Evolutionary conservation across 805 yeast genomes (phyloP), one percentile per base, ranked within the genome.

Genomic region (Candida verbasci): DNA sequence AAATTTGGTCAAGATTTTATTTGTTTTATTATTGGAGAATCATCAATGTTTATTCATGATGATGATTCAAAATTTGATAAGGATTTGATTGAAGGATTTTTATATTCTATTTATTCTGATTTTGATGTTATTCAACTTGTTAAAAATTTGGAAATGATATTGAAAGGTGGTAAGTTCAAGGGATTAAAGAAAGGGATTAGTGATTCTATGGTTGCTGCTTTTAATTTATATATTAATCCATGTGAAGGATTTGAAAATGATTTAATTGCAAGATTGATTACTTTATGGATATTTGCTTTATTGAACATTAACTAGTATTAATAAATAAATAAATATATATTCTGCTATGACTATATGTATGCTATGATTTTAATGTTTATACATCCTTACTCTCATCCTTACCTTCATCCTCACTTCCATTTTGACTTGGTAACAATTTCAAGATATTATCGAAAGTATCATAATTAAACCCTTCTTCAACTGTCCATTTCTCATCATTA

Each of bases 391-490:
- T n/a, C n/a, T n/a, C n/a, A n/a, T n/a, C n/a, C n/a, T n/a, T n/a
- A n/a, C n/a, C n/a, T n/a, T n/a, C n/a, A n/a, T n/a, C n/a, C n/a
- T n/a, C n/a, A n/a, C n/a, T n/a, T n/a, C n/a, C n/a, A n/a, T n/a
- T n/a, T n/a, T n/a, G n/a, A n/a, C n/a, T n/a, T n/a, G 29, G 29
- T 17, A 24, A 14, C 9, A 25, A 33, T 18, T 24, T 33, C 12
- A 33, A 23, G 11, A 33, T 33, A 16, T 17, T 24, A 4, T 35
- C 33, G 18, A 35, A 29, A 18, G 21, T 24, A 22, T 41, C 42
- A 38, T 47, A 53, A n/a, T 12, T 10, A 11, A 22, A 35, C 2
- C 78, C 76, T 46, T 74, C 79, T 42, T 72, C 76, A 2, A 75
- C 66, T 1, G 44, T 36, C 80, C 80, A 75, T 24, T 49, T 55